Conservation (phyloP, 2,329 filamentous ascomycete genomes). For the Stromatinia cepivora region DNA sequence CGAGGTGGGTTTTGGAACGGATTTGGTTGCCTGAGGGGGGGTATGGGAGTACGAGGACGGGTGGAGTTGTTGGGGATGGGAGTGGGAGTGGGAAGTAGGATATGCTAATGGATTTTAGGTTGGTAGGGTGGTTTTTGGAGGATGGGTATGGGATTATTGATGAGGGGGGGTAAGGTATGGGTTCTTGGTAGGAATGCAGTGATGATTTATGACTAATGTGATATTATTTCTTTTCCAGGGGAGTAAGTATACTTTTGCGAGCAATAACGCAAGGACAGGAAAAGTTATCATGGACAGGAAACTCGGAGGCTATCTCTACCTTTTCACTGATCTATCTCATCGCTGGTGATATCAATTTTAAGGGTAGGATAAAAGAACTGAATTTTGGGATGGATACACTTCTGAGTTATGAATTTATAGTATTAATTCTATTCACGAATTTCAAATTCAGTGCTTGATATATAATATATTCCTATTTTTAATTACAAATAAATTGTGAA, state of each 20-base stretch:
- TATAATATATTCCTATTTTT: no score
- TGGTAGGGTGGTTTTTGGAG: background rate
- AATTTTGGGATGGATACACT: background rate
- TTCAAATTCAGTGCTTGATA: background rate
- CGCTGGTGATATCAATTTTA: background rate
- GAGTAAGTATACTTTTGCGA: background rate
- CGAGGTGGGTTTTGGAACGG: background rate
- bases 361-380: background rate
- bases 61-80: background rate
- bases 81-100: background rate
- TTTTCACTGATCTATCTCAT: background rate
- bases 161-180: background rate
- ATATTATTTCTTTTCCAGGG: no score
- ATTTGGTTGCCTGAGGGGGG: conserved; percentile 1
- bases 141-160: fast-evolving
- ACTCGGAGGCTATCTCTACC: no score
- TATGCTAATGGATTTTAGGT: background rate
- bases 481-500: no score
- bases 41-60: background rate
- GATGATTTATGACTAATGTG: background rate
- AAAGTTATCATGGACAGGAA: background rate
- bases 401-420: background rate
- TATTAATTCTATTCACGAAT: background rate
- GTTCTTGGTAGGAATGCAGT: no score
- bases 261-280: background rate